Percentiles rank a stretch among this genome's conserved stretches.
Conservation (phyloP, 148 eudicot genomes). For the Heliamphora exappendiculata region DNA sequence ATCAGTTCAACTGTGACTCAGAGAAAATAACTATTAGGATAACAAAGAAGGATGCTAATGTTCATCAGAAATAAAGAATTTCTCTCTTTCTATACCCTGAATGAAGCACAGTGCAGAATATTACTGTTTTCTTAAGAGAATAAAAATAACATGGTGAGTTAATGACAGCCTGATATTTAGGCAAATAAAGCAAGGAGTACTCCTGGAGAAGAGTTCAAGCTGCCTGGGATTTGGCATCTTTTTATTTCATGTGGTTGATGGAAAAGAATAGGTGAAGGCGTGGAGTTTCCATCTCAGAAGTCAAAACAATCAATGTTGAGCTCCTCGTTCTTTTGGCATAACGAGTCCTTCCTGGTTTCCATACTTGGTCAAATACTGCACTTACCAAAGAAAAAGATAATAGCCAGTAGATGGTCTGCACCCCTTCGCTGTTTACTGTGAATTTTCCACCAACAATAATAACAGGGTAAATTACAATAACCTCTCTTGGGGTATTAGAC, state of each 20-base stretch:
- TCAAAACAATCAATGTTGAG: background rate
- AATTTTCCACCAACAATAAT: background rate
- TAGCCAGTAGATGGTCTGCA: background rate
- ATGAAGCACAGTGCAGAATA: background rate
- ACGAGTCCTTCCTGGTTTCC: background rate
- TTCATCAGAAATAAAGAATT: background rate
- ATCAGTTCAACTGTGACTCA: conserved; percentile 10
- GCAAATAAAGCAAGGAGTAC: background rate
- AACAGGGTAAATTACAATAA: background rate
- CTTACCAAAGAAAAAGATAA: background rate
- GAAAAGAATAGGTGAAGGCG: background rate
- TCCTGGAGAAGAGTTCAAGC: background rate
- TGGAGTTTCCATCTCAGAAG: background rate
- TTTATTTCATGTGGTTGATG: background rate
- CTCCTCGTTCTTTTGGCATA: background rate
- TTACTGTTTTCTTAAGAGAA: background rate
- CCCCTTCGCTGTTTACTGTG: background rate
- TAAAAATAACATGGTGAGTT: background rate
- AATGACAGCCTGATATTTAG: background rate
- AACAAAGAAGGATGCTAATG: background rate
- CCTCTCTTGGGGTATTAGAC: background rate
- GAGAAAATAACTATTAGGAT: background rate
- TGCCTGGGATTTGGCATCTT: background rate
- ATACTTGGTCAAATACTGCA: too few species aligned
- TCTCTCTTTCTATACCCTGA: background rate